phyloP scores from a whole-genome alignment of 352 stramenopile species.

The Saprolegnia diclina region DNA sequence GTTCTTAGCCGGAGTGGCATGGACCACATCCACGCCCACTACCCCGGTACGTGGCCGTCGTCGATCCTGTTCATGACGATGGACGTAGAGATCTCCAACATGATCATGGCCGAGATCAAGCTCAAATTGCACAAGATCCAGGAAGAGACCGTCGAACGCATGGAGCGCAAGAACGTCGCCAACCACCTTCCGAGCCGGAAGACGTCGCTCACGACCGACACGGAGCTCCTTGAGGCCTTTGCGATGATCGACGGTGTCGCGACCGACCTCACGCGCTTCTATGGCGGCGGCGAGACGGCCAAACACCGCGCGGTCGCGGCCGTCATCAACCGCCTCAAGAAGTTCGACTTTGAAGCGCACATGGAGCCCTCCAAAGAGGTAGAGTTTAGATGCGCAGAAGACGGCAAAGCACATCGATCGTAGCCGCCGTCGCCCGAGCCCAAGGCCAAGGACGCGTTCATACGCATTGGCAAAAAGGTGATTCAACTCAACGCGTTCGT shows the following conservation, averaged over 20 bases:
- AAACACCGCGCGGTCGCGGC: slow-evolving; percentile 65
- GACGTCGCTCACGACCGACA: slow-evolving; percentile 35
- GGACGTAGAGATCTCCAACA: slow-evolving; percentile 56
- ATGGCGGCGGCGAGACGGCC: slow-evolving; percentile 58
- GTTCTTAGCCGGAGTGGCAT: slow-evolving; percentile 67
- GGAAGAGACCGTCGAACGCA: slow-evolving; percentile 17
- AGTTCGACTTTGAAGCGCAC: slow-evolving; percentile 57
- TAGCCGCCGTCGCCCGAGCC: neutral
- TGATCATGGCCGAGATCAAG: slow-evolving; percentile 64
- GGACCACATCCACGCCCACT: slow-evolving; percentile 66
- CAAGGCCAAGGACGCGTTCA: neutral
- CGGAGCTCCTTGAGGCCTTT: slow-evolving; percentile 50
- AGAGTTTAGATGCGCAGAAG: too few species aligned
- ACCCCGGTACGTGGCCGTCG: slow-evolving; percentile 31
- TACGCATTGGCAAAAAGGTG: neutral
- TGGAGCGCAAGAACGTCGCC: neutral
- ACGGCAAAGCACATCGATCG: too few species aligned
- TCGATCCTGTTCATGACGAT: neutral
- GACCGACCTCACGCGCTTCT: slow-evolving; percentile 50
- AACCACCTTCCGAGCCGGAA: slow-evolving; percentile 34
- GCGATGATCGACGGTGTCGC: slow-evolving; percentile 52
- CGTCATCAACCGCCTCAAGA: slow-evolving; percentile 72
- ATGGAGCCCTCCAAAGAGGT: neutral
- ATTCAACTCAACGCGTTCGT: neutral
- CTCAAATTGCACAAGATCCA: slow-evolving; percentile 83